Evolutionary conservation across 805 yeast genomes (phyloP).

Genomic region (Kuraishia ogatae): DNA sequence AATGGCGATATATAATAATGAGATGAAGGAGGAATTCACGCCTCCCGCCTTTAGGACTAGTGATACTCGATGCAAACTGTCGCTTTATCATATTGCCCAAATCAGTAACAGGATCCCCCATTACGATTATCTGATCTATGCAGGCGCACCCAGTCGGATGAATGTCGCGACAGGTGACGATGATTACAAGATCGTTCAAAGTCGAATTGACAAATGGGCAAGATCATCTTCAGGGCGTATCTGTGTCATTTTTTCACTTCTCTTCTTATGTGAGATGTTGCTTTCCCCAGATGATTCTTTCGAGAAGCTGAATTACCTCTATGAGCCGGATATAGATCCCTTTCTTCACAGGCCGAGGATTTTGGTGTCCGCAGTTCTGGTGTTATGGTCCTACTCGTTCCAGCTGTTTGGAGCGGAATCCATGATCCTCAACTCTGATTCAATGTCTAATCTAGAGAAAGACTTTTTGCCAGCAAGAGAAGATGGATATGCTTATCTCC

Average conservation of each 20-base stretch:
- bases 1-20: neutral
- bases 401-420: constrained; percentile 42
- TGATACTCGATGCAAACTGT: constrained; percentile 41
- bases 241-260: constrained; percentile 46
- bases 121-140: constrained; percentile 64
- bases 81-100: constrained; percentile 64
- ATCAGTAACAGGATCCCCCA: constrained; percentile 55
- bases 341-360: constrained; percentile 25
- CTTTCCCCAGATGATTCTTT: constrained; percentile 20
- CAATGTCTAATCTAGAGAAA: neutral
- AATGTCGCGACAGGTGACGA: constrained; percentile 43
- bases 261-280: constrained; percentile 48
- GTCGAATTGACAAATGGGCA: constrained; percentile 42
- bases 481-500: constrained; percentile 36
- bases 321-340: constrained; percentile 26
- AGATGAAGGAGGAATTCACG: neutral
- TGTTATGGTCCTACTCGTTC: constrained; percentile 41
- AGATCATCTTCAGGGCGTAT: constrained; percentile 32
- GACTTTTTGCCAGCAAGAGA: constrained; percentile 28
- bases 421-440: neutral
- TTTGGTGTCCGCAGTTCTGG: constrained; percentile 25
- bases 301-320: constrained; percentile 18
- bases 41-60: constrained; percentile 2
- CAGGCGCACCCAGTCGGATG: constrained; percentile 73
- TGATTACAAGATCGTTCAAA: constrained; percentile 40